phyloP scores from a whole-genome alignment of 345 rosid genomes.

The Populus tremula region DNA sequence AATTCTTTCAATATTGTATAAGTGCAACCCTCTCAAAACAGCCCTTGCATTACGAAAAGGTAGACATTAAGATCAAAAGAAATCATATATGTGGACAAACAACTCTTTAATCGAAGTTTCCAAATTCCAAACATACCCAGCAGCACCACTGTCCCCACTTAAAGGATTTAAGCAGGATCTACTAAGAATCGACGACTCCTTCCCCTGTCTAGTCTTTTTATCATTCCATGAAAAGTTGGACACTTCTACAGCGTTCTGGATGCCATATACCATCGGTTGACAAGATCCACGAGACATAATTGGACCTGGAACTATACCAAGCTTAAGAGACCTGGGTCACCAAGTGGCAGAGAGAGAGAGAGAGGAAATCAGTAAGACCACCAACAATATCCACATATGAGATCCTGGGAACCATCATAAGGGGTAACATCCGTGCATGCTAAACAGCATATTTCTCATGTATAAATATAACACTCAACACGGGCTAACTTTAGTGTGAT shows the following conservation, averaged over 20 bases:
- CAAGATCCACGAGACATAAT: constrained; percentile 44
- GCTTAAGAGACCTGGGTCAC: constrained; percentile 64
- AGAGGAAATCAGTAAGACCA: constrained; percentile 6
- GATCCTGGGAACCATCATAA: neutral
- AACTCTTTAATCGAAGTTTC: neutral
- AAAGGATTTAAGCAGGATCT: constrained; percentile 63
- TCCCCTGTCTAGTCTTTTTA: constrained; percentile 67
- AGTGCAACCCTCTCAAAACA: constrained; percentile 72
- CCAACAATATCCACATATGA: neutral
- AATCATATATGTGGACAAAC: neutral
- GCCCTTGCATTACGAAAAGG: constrained; percentile 38
- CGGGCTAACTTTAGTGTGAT: neutral
- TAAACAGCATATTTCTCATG: neutral
- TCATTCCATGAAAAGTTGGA: constrained; percentile 72
- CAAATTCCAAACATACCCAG: constrained; percentile 47
- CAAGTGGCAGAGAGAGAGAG: constrained; percentile 1
- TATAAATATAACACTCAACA: neutral
- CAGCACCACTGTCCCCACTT: constrained; percentile 45
- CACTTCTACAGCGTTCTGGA: constrained; percentile 57
- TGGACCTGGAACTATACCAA: constrained; percentile 73
- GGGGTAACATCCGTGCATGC: neutral
- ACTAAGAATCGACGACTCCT: constrained; percentile 63
- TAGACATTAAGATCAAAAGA: constrained; percentile 13
- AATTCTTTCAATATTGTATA: constrained; percentile 61
- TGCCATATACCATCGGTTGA: constrained; percentile 52